phyloP scores from a whole-genome alignment of 2,329 filamentous ascomycete genomes.

The Cadophora sp. region DNA sequence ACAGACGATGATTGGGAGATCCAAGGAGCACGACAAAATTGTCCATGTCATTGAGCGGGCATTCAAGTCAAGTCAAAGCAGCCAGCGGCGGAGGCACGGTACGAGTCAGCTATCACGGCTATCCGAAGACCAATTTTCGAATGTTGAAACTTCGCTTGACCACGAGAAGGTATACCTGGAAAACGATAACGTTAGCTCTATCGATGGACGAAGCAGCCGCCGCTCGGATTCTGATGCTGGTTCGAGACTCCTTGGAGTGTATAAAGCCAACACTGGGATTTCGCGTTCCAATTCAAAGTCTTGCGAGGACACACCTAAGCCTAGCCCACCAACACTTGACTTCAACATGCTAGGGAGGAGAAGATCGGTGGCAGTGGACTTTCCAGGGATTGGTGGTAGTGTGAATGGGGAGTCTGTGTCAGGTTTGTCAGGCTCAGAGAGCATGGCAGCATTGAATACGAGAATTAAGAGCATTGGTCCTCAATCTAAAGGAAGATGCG shows the following conservation, averaged over 20 bases:
- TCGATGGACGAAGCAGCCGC: conserved; percentile 49
- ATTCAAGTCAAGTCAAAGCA: conserved; percentile 66
- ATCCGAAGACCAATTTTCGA: conserved; percentile 48
- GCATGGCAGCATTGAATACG: neutral
- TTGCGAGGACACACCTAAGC: neutral
- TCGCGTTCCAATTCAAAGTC: neutral
- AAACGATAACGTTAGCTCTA: conserved; percentile 66
- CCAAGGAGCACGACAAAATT: conserved; percentile 73
- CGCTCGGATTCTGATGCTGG: conserved; percentile 36
- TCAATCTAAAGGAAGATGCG: conserved; percentile 68
- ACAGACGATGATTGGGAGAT: conserved; percentile 78
- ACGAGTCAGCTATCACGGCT: conserved; percentile 60
- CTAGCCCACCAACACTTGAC: neutral
- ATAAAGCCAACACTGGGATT: conserved; percentile 20
- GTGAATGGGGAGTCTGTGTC: neutral
- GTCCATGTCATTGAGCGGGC: conserved; percentile 79
- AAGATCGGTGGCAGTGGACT: neutral
- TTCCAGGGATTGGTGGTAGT: neutral
- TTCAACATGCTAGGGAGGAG: neutral
- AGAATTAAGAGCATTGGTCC: conserved; percentile 51
- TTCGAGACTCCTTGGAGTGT: conserved; percentile 17
- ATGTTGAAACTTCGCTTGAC: conserved; percentile 45
- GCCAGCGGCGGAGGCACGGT: conserved; percentile 52
- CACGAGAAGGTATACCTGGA: conserved; percentile 53
- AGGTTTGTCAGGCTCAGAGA: neutral